phyloP scores from a whole-genome alignment of 257 asterid genomes.

The Jasminum sambac region DNA sequence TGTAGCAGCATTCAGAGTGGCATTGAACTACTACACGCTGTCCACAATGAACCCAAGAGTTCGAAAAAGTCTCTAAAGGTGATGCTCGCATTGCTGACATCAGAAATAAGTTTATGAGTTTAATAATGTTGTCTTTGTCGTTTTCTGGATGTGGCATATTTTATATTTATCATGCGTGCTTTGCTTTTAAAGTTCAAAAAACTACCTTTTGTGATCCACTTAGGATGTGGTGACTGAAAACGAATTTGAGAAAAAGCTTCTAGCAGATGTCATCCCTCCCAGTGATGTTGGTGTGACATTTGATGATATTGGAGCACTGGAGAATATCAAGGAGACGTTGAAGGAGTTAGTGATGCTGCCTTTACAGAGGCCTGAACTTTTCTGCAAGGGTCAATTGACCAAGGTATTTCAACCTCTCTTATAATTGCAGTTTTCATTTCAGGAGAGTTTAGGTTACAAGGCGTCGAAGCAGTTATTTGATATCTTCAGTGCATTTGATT shows the following conservation, averaged over 20 bases:
- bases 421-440: constrained; percentile 9
- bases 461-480: background rate
- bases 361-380: constrained; percentile 86
- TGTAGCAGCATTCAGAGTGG: constrained; percentile 67
- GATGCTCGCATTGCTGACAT: constrained; percentile 23
- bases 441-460: constrained; percentile 3
- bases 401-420: constrained; percentile 44
- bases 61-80: constrained; percentile 86
- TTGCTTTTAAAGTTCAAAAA: constrained; percentile 15
- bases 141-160: constrained; percentile 8
- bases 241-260: constrained; percentile 89
- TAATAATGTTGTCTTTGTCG: background rate
- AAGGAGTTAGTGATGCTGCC: constrained; percentile 95
- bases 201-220: constrained; percentile 21
- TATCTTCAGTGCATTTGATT: background rate
- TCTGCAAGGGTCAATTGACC: constrained; percentile 82
- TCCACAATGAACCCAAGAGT: constrained; percentile 72
- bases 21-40: constrained; percentile 54
- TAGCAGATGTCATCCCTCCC: constrained; percentile 76
- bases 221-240: constrained; percentile 86
- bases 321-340: constrained; percentile 83
- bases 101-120: constrained; percentile 14
- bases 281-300: constrained; percentile 82
- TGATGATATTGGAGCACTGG: constrained; percentile 94
- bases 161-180: constrained; percentile 3